Conservation (phyloP, 2,329 filamentous ascomycete species). For the Alternaria consortialis region DNA sequence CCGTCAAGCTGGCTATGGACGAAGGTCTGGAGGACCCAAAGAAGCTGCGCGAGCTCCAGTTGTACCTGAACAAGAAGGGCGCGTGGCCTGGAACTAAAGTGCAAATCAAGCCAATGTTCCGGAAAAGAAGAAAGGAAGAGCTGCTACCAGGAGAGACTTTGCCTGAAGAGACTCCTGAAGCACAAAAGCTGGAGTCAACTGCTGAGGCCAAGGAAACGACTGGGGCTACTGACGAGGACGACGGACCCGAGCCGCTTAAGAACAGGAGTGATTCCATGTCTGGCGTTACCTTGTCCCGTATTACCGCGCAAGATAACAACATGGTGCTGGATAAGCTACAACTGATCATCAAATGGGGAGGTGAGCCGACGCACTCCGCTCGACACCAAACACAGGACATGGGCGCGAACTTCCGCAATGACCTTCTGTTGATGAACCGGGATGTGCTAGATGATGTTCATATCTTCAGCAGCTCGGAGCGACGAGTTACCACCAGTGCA, state of each 20-base stretch:
- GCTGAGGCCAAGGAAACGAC: slow-evolving; percentile 36
- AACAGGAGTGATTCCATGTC: slow-evolving; percentile 80
- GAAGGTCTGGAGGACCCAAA: slow-evolving; percentile 83
- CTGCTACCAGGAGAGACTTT: slow-evolving; percentile 46
- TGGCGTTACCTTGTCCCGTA: slow-evolving; percentile 89
- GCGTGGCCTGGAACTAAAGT: slow-evolving; percentile 96
- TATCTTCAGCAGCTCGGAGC: slow-evolving; percentile 94
- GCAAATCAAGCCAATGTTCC: slow-evolving; percentile 99
- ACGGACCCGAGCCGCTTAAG: slow-evolving; percentile 30
- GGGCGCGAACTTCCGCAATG: slow-evolving; percentile 94
- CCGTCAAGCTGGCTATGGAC: slow-evolving; percentile 80
- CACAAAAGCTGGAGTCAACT: slow-evolving; percentile 27
- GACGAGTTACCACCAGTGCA: slow-evolving; percentile 92
- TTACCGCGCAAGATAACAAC: slow-evolving; percentile 91
- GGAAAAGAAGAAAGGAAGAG: slow-evolving; percentile 79
- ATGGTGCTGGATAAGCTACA: slow-evolving; percentile 95
- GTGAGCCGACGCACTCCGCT: slow-evolving; percentile 96
- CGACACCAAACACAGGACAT: slow-evolving; percentile 96
- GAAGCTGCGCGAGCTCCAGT: slow-evolving; percentile 86
- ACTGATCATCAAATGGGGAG: slow-evolving; percentile 98
- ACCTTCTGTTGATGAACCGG: slow-evolving; percentile 89
- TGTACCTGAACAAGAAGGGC: slow-evolving; percentile 90
- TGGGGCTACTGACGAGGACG: slow-evolving; percentile 21
- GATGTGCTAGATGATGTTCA: slow-evolving; percentile 92
- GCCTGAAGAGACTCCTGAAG: slow-evolving; percentile 44